Evolutionary conservation across 2,329 filamentous ascomycete genomes (phyloP).

Genomic region (Amesomyces nigricolor): DNA sequence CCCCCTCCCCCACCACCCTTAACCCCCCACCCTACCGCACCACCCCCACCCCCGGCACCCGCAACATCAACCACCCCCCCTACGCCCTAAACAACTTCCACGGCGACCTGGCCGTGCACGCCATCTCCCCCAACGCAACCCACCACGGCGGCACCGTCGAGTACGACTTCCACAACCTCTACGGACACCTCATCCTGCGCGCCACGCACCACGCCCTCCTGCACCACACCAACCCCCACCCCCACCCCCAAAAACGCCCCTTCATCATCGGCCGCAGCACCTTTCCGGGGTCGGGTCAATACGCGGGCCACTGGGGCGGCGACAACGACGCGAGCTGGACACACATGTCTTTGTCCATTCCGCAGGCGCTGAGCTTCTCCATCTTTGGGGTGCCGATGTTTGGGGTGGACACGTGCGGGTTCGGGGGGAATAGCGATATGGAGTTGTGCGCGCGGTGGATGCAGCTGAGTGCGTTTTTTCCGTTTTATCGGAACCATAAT

Average conservation of each 20-base stretch:
- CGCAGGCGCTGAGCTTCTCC: slow-evolving; percentile 69
- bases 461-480: slow-evolving; percentile 59
- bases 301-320: slow-evolving; percentile 77
- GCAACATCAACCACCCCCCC: slow-evolving; percentile 67
- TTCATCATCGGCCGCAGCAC: slow-evolving; percentile 80
- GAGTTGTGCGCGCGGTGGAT: slow-evolving; percentile 66
- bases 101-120: slow-evolving; percentile 66
- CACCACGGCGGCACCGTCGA: slow-evolving; percentile 67
- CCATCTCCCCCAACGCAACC: slow-evolving; percentile 70
- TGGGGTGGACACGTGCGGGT: slow-evolving; percentile 64
- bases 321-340: slow-evolving; percentile 67
- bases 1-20: slow-evolving; percentile 29
- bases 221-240: slow-evolving; percentile 45
- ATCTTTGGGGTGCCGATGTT: slow-evolving; percentile 76
- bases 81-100: slow-evolving; percentile 71
- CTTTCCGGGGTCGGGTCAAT: slow-evolving; percentile 69
- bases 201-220: slow-evolving; percentile 70
- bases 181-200: slow-evolving; percentile 67
- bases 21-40: slow-evolving; percentile 47
- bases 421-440: slow-evolving; percentile 59
- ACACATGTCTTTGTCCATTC: slow-evolving; percentile 71
- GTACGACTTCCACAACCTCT: slow-evolving; percentile 80
- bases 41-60: slow-evolving; percentile 55
- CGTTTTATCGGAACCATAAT: slow-evolving; percentile 76
- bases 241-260: slow-evolving; percentile 52